A percentile compares a stretch with the other conserved stretches of the same genome.
Conservation (phyloP, 2,329 filamentous ascomycete species). For the Xylariales sp. region DNA sequence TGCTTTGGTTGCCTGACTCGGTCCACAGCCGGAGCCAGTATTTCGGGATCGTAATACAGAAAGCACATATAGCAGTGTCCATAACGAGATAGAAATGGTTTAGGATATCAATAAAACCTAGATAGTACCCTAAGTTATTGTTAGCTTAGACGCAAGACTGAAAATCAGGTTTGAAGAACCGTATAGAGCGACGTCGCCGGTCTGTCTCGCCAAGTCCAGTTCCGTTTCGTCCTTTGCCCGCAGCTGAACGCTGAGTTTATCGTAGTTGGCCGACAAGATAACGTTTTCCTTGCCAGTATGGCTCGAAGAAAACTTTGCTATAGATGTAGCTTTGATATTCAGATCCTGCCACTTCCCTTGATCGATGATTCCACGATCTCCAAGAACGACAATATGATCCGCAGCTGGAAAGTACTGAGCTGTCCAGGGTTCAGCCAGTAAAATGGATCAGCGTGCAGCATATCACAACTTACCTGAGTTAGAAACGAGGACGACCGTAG, state of each 20-base stretch:
- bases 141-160: neutral
- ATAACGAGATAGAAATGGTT: conserved; percentile 23
- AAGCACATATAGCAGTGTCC: conserved; percentile 22
- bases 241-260: neutral
- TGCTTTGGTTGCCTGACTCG: conserved; percentile 17
- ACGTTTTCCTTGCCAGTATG: neutral
- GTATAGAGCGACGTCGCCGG: conserved; percentile 33
- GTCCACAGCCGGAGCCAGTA: conserved; percentile 38
- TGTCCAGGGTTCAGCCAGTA: neutral
- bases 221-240: conserved; percentile 10
- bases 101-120: conserved; percentile 19
- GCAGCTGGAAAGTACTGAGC: neutral
- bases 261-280: neutral
- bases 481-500: conserved; percentile 28
- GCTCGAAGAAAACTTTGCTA: conserved; percentile 27
- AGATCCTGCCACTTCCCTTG: conserved; percentile 32
- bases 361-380: neutral
- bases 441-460: neutral
- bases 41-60: conserved; percentile 31
- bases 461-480: conserved; percentile 23
- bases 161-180: conserved; percentile 23
- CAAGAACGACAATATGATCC: neutral
- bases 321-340: conserved; percentile 24
- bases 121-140: conserved; percentile 26
- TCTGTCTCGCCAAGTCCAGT: conserved; percentile 19